Evolutionary conservation across 169 alveolate genomes (phyloP).

Genomic region (Eimeria zaria): DNA sequence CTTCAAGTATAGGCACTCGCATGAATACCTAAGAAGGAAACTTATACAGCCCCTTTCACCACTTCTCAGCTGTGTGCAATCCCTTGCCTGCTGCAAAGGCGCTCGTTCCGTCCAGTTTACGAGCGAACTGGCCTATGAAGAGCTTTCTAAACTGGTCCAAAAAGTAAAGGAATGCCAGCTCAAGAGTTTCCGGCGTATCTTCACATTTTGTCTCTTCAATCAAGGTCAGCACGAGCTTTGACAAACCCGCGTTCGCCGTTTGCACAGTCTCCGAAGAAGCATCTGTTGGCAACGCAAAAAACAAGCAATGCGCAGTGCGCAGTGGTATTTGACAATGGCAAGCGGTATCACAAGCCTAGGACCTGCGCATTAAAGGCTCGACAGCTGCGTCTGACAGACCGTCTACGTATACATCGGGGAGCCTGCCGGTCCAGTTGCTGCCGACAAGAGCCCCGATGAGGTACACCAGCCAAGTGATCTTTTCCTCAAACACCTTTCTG

Average conservation of each 20-base stretch:
- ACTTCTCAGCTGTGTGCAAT: neutral
- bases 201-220: slow-evolving; percentile 74
- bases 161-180: slow-evolving; percentile 93
- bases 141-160: slow-evolving; percentile 96
- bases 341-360: neutral
- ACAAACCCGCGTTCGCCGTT: slow-evolving; percentile 78
- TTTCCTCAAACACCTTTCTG: slow-evolving; percentile 87
- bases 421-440: slow-evolving; percentile 84
- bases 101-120: slow-evolving; percentile 54
- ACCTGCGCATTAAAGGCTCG: neutral
- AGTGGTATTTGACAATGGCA: neutral
- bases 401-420: slow-evolving; percentile 77
- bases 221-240: slow-evolving; percentile 75
- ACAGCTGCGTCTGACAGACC: slow-evolving; percentile 1
- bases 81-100: slow-evolving; percentile 56
- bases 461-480: slow-evolving; percentile 90
- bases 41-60: neutral
- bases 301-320: neutral
- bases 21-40: neutral
- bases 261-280: slow-evolving; percentile 61
- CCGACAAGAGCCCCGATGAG: slow-evolving; percentile 90
- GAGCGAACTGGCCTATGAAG: slow-evolving; percentile 92
- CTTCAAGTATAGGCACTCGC: neutral
- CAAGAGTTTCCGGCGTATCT: slow-evolving; percentile 91
- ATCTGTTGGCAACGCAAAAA: slow-evolving; percentile 46